These are phyloP conservation scores for Neopestalotiopsis sp. DNA, from an alignment of 2,329 filamentous ascomycete genomes.

Conservation along the genomic window DNA sequence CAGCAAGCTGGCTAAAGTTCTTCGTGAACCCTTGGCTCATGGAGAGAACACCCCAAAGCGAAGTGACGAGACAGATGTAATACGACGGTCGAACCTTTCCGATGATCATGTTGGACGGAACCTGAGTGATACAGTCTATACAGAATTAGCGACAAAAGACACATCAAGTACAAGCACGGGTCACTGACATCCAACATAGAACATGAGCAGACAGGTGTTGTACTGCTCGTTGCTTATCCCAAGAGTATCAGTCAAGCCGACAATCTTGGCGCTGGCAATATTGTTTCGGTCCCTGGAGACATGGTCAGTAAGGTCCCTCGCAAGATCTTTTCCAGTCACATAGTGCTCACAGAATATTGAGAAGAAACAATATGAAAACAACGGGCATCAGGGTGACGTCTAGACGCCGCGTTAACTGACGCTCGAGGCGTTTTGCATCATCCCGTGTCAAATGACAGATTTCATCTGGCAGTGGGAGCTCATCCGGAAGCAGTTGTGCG, in stretches of 20 bases:
- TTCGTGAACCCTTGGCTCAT: slow-evolving; percentile 40
- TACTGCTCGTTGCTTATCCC: slow-evolving; percentile 23
- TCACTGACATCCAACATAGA: slow-evolving; percentile 24
- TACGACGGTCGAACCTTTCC: slow-evolving; percentile 29
- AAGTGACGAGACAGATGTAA: slow-evolving; percentile 30
- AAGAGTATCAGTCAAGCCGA: slow-evolving; percentile 20
- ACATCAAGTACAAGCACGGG: slow-evolving; percentile 12
- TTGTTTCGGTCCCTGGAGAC: slow-evolving; percentile 23
- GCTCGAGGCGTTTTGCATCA: slow-evolving; percentile 10
- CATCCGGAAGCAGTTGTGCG: slow-evolving; percentile 13
- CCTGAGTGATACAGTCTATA: slow-evolving; percentile 20
- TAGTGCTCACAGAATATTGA: slow-evolving; percentile 23
- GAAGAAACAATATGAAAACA: slow-evolving; percentile 25
- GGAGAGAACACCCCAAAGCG: slow-evolving; percentile 32
- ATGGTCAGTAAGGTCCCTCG: not conserved
- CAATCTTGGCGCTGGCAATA: slow-evolving; percentile 26
- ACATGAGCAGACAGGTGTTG: slow-evolving; percentile 25
- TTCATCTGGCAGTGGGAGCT: slow-evolving; percentile 17
- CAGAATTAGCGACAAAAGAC: slow-evolving; percentile 16
- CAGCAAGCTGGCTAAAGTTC: slow-evolving; percentile 26
- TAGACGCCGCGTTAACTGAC: slow-evolving; percentile 16
- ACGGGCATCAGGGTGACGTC: slow-evolving; percentile 25
- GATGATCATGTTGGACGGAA: slow-evolving; percentile 29
- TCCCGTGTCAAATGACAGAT: slow-evolving; percentile 9
- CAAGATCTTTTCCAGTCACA: not conserved